Evolutionary conservation across 2,329 filamentous ascomycete genomes (phyloP).

Genomic region (Hymenoscyphus infarciens): DNA sequence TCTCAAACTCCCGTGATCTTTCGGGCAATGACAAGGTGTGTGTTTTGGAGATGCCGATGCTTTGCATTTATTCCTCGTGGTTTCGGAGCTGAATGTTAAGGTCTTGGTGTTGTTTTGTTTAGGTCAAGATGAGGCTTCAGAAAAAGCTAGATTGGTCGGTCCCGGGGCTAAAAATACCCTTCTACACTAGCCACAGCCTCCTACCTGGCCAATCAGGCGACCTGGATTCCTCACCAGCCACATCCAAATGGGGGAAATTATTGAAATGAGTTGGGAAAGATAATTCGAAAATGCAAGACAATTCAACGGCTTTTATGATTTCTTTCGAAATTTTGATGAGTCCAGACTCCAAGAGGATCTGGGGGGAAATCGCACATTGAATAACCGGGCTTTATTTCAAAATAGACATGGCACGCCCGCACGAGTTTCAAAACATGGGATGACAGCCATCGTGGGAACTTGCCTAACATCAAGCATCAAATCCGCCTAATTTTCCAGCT

Average conservation of each 20-base stretch:
- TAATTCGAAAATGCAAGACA: background rate
- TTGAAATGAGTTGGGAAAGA: background rate
- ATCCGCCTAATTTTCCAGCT: background rate
- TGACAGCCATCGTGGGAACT: background rate
- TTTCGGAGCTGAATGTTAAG: background rate
- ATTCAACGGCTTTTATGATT: background rate
- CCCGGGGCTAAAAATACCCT: background rate
- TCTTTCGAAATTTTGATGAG: background rate
- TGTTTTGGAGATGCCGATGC: background rate
- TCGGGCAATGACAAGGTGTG: background rate
- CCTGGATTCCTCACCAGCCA: background rate
- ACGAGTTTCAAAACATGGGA: constrained; percentile 1
- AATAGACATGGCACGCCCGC: background rate
- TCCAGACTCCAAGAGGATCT: background rate
- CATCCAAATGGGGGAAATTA: background rate
- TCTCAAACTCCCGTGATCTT: background rate
- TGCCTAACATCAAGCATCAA: background rate
- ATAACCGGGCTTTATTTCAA: background rate
- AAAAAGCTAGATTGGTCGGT: background rate
- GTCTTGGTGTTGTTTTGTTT: background rate
- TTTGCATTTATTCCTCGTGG: background rate
- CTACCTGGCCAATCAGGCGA: background rate
- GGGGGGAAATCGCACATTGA: background rate
- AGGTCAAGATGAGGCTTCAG: background rate
- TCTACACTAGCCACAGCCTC: background rate